Evolutionary conservation across 177 flowering plant genomes (phyloP).

Genomic region (Vitis hybrid): DNA sequence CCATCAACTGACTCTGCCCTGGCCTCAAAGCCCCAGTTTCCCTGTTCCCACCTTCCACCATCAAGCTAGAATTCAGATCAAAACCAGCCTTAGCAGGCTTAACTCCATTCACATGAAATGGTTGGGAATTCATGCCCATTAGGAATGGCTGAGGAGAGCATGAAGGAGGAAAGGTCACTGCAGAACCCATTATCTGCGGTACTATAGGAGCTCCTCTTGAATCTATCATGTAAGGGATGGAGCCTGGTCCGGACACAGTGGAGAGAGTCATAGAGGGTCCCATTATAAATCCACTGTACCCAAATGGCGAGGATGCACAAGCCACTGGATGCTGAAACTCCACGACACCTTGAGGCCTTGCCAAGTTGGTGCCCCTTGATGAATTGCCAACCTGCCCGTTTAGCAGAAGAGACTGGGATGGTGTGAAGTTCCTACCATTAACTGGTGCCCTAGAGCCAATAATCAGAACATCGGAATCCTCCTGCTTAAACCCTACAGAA

Average conservation of each 20-base stretch:
- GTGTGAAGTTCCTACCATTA: too few species aligned
- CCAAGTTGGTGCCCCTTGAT: neutral
- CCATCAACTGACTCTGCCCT: neutral
- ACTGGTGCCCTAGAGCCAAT: too few species aligned
- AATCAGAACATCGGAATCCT: too few species aligned
- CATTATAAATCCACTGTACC: neutral
- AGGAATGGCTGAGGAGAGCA: neutral
- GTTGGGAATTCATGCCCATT: neutral
- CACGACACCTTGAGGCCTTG: neutral
- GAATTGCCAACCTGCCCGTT: neutral
- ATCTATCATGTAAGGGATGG: constrained; percentile 1
- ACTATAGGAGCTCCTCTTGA: neutral
- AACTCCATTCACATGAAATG: neutral
- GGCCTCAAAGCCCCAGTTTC: neutral
- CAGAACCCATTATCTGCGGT: constrained; percentile 3
- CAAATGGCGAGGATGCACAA: neutral
- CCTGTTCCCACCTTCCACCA: neutral
- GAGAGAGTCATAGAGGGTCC: neutral
- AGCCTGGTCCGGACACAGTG: neutral
- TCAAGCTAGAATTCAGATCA: constrained; percentile 1
- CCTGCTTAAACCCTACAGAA: too few species aligned
- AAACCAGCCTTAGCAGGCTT: neutral
- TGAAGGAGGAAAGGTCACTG: neutral
- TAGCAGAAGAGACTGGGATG: too few species aligned
- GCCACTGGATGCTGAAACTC: neutral